Evolutionary conservation across 495 filamentous ascomycete genomes (phyloP).

Genomic region (Neurospora discreta): DNA sequence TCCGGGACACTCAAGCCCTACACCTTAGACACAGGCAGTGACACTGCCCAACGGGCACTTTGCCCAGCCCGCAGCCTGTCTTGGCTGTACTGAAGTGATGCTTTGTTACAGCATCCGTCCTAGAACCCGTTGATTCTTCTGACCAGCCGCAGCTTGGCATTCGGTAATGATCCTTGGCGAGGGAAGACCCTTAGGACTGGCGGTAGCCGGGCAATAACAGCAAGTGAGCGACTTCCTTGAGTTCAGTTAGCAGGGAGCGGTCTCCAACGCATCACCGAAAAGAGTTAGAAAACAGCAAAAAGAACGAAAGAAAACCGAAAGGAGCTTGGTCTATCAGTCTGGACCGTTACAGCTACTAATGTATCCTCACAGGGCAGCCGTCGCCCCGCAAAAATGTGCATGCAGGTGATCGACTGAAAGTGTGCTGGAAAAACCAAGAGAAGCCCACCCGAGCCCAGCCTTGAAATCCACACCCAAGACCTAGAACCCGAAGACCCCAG

Average conservation of each 20-base stretch:
- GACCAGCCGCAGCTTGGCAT: not conserved
- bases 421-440: not conserved
- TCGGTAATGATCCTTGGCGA: not conserved
- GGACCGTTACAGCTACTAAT: not conserved
- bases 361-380: not conserved
- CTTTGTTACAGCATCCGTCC: not conserved
- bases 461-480: not conserved
- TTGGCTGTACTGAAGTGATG: not conserved
- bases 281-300: not conserved
- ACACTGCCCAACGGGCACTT: not conserved
- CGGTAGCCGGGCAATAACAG: not conserved
- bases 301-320: not conserved
- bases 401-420: not conserved
- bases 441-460: not conserved
- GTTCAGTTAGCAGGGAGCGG: not conserved
- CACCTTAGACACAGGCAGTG: not conserved
- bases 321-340: not conserved
- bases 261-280: not conserved
- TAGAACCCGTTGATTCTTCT: not conserved
- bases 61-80: not conserved
- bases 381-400: not conserved
- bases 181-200: not conserved
- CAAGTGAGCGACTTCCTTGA: not conserved
- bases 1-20: not conserved
- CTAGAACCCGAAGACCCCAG: not conserved